Conservation (phyloP, 1,139 yeast species). For the Lodderomyces metapsilosis region DNA sequence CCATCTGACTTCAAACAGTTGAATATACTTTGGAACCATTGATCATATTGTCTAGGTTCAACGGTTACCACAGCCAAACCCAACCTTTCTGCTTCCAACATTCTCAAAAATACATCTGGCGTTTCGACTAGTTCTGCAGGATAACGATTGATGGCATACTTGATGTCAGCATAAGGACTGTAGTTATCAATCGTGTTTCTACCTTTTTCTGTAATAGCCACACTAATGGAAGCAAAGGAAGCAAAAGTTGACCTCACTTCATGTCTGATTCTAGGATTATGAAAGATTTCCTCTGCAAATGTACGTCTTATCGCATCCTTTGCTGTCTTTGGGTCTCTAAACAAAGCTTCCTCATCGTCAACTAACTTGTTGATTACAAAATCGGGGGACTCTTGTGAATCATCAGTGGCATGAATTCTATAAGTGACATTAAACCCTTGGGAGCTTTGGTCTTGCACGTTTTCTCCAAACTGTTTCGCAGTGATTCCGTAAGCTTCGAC, state of each 20-base stretch:
- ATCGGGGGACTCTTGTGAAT: slow-evolving; percentile 62
- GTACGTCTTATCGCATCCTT: slow-evolving; percentile 72
- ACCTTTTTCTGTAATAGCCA: slow-evolving; percentile 86
- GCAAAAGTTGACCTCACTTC: slow-evolving; percentile 71
- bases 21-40: slow-evolving; percentile 49
- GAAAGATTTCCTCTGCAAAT: slow-evolving; percentile 75
- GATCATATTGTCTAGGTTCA: slow-evolving; percentile 41
- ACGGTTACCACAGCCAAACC: slow-evolving; percentile 53
- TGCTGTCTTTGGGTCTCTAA: slow-evolving; percentile 61
- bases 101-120: slow-evolving; percentile 82
- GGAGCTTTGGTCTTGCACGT: slow-evolving; percentile 61
- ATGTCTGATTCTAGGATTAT: slow-evolving; percentile 78
- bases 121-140: slow-evolving; percentile 68
- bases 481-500: slow-evolving; percentile 75
- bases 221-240: slow-evolving; percentile 67
- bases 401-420: slow-evolving; percentile 76
- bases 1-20: slow-evolving; percentile 77
- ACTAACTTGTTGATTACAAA: slow-evolving; percentile 59
- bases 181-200: slow-evolving; percentile 73
- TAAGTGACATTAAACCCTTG: slow-evolving; percentile 48
- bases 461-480: slow-evolving; percentile 81
- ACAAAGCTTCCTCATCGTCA: slow-evolving; percentile 55
- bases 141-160: slow-evolving; percentile 81
- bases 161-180: slow-evolving; percentile 84
- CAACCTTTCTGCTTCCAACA: slow-evolving; percentile 84